These are phyloP conservation scores for Taiwanofungus camphoratus DNA, from an alignment of 1,284 basidiomycete genomes.

Conservation along the genomic window DNA sequence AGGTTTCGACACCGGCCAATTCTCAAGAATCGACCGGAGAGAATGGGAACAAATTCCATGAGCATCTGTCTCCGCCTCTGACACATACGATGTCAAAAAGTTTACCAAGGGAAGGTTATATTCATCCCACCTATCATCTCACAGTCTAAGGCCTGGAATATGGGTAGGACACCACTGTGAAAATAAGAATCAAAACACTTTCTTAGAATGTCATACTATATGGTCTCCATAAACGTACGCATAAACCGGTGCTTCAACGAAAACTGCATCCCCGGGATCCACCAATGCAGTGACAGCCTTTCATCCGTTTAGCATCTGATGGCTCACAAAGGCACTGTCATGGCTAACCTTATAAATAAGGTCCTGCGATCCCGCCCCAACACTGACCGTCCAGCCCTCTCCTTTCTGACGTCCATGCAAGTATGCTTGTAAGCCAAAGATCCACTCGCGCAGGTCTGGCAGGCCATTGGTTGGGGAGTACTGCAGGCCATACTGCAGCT, in stretches of 20 bases:
- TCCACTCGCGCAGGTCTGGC: slow-evolving; percentile 59
- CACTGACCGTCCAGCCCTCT: slow-evolving; percentile 66
- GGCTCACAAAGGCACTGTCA: neutral
- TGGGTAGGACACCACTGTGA: slow-evolving; percentile 58
- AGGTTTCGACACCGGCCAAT: slow-evolving; percentile 69
- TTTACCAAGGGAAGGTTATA: slow-evolving; percentile 2
- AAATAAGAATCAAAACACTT: neutral
- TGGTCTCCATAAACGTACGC: slow-evolving; percentile 45
- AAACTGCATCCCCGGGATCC: slow-evolving; percentile 76
- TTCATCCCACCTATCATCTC: slow-evolving; percentile 55
- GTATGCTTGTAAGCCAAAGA: slow-evolving; percentile 59
- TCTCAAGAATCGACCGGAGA: slow-evolving; percentile 63
- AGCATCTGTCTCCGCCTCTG: slow-evolving; percentile 79
- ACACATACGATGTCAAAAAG: neutral
- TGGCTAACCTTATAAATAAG: slow-evolving; percentile 74
- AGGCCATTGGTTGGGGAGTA: slow-evolving; percentile 76
- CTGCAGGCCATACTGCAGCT: slow-evolving; percentile 63
- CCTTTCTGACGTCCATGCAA: slow-evolving; percentile 53
- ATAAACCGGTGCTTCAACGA: slow-evolving; percentile 87
- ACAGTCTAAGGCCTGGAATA: slow-evolving; percentile 51
- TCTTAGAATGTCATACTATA: neutral
- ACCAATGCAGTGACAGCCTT: slow-evolving; percentile 59
- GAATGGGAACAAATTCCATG: slow-evolving; percentile 66
- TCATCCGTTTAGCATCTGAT: neutral
- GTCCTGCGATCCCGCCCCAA: slow-evolving; percentile 87